Base-by-base conservation (phyloP, 2,329 filamentous ascomycete genomes). In the Sporothrix dimorphospora region DNA sequence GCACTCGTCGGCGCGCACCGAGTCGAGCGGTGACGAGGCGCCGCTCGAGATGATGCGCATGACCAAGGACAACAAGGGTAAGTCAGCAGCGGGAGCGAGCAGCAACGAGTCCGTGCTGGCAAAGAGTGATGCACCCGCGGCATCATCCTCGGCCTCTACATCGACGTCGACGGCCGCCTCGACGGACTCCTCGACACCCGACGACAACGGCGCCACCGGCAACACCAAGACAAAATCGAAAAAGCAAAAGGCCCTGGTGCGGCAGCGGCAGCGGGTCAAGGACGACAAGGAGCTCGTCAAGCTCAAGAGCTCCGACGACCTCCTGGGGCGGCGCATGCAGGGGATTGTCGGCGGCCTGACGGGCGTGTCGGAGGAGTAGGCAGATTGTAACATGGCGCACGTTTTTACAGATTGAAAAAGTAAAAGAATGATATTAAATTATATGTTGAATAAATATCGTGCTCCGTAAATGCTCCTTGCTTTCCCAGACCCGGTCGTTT, bases 31-130 rank as follows among this genome's bases (percentile, higher is more conserved):
- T 0, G 93, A 96, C 45, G 94, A 97, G 75, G 82, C 85, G 24
- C 92, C 93, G 3, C 80, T 98, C 11, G 94, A 97, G 81, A 97
- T 97, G 84, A 90, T 87, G 76, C 88, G 91, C 84, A 87, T 85
- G n/a, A 83, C 85, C 14, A 83, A 82, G 74, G 77, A 82, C 72
- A 77, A 76, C 73, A 77, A 77, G 55, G 76, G 71, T 19, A 76
- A 76, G 34, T 73, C 73, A 59, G 75, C 21, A 34, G 6, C 30
- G 6, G 30, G 30, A 6, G 30, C 30, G 30, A 34, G 30, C 30
- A 34, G 6, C 30, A 34, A 6, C 30, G 30, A 34, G 6, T 3
- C 30, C 30, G 30, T 34, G 30, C 6, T 6, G 6, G 30, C 30
- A 3, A 34, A 34, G 6, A 34, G 30, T 34, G 30, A 34, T 34